Percentiles rank a stretch among this genome's conserved stretches.
Evolutionary conservation across 1,284 basidiomycete species (phyloP).

Genomic region (Apiotrichum domesticum): DNA sequence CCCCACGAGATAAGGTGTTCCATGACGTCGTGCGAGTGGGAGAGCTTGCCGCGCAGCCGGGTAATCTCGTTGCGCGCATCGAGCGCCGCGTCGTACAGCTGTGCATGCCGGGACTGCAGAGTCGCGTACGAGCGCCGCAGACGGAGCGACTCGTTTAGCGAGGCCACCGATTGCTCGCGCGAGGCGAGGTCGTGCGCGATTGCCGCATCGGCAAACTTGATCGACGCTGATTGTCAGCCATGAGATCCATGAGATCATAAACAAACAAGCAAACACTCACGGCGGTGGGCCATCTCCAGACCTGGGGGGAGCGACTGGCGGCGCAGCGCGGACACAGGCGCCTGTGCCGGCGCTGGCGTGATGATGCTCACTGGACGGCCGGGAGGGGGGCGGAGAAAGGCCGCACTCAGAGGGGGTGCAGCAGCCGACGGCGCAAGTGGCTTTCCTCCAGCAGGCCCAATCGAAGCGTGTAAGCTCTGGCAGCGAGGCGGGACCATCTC

Average conservation of each 20-base stretch:
- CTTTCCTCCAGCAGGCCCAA: no score
- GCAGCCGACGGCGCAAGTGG: neutral
- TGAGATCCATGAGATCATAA: neutral
- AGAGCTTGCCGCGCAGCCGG: neutral
- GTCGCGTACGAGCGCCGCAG: neutral
- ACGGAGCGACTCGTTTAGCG: neutral
- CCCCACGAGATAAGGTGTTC: neutral
- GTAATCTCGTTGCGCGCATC: conserved; percentile 4
- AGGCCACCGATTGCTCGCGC: neutral
- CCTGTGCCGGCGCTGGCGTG: neutral
- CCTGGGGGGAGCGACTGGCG: neutral
- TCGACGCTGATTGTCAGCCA: neutral
- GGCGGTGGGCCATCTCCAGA: neutral
- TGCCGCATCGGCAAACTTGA: conserved; percentile 1
- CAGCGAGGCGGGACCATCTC: neutral
- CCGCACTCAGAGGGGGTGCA: neutral
- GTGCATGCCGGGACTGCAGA: neutral
- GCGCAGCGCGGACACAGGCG: neutral
- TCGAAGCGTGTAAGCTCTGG: neutral
- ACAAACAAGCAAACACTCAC: neutral
- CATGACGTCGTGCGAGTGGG: neutral
- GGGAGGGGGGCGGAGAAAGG: neutral
- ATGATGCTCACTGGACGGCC: neutral
- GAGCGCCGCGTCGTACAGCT: conserved; percentile 1
- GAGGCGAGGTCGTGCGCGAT: neutral